Conservation (phyloP, 192 early-diverging fungal species). For the Anaeromyces robustus region DNA sequence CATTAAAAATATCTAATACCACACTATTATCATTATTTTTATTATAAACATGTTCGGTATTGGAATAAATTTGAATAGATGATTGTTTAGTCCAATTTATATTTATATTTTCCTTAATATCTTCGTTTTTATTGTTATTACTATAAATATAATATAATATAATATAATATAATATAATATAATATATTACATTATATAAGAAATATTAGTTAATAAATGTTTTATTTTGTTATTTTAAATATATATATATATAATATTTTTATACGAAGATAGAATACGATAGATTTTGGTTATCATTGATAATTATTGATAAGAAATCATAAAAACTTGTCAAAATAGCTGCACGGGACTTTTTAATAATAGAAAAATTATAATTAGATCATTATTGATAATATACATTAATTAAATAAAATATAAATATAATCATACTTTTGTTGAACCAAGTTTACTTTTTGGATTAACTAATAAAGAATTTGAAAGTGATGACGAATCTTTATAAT, state of each 20-base stretch:
- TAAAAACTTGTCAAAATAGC: conserved; percentile 39
- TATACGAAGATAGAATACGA: no score
- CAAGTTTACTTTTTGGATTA: conserved; percentile 15
- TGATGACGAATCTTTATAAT: not conserved
- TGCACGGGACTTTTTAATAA: conserved; percentile 32
- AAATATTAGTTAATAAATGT: no score
- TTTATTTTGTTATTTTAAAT: no score
- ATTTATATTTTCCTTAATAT: not conserved
- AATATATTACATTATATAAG: no score
- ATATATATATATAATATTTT: no score
- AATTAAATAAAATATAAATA: no score
- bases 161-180: no score
- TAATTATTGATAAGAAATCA: conserved; percentile 32
- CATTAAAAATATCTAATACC: not conserved
- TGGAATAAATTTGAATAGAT: not conserved
- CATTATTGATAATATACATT: no score
- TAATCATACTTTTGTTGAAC: conserved; percentile 7
- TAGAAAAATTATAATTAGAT: no score
- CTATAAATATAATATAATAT: no score
- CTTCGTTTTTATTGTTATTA: not conserved
- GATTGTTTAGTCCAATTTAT: not conserved
- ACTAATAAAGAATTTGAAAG: conserved; percentile 5
- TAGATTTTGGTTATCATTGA: conserved; percentile 21
- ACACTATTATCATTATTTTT: not conserved
- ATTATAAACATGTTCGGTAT: not conserved